phyloP scores from a whole-genome alignment of 2,329 filamentous ascomycete genomes.

The Harringtonia lauricola region DNA sequence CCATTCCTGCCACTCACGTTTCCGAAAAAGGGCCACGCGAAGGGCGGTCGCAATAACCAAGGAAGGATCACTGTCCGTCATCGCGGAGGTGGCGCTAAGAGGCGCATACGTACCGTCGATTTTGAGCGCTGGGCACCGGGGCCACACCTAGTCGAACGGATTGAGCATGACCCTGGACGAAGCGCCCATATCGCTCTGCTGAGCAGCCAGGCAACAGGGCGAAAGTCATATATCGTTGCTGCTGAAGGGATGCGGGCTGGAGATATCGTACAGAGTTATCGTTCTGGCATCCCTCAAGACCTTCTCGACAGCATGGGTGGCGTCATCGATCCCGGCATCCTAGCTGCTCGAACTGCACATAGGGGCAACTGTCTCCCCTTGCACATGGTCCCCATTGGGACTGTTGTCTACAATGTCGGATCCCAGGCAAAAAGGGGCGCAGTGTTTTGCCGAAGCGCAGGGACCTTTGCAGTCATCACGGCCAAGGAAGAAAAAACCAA shows the following conservation, averaged over 20 bases:
- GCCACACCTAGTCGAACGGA: constrained; percentile 79
- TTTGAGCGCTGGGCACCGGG: constrained; percentile 71
- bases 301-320: constrained; percentile 89
- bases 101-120: constrained; percentile 85
- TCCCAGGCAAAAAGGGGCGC: constrained; percentile 62
- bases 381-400: constrained; percentile 94
- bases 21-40: constrained; percentile 82
- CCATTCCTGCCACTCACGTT: constrained; percentile 76
- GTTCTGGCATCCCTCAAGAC: constrained; percentile 76
- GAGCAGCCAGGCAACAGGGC: constrained; percentile 60
- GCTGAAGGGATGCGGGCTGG: constrained; percentile 87
- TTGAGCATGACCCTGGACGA: constrained; percentile 91
- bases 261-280: constrained; percentile 86
- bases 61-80: constrained; percentile 84
- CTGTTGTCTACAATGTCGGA: constrained; percentile 82
- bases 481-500: constrained; percentile 68
- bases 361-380: constrained; percentile 90
- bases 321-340: constrained; percentile 82
- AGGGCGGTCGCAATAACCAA: constrained; percentile 83
- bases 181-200: constrained; percentile 88
- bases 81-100: constrained; percentile 82
- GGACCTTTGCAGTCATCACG: constrained; percentile 80
- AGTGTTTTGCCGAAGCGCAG: constrained; percentile 90
- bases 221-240: constrained; percentile 87
- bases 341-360: constrained; percentile 89